Percentiles rank a stretch among this genome's conserved stretches.
Conservation (phyloP, 768 basidiomycete species). For the Sarcomyxa edulis region DNA sequence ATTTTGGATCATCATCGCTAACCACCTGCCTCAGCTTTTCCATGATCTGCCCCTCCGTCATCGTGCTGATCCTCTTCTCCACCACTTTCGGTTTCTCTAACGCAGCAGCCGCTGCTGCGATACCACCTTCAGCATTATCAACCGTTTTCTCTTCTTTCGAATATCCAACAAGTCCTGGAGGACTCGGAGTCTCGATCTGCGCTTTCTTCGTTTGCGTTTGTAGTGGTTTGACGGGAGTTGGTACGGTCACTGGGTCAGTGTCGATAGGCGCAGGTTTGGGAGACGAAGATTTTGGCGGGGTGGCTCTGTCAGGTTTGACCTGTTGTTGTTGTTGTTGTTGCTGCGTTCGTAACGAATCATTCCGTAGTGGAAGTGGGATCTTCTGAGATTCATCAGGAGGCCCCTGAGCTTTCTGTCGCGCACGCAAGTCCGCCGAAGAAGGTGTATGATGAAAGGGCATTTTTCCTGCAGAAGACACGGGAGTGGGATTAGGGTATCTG, state of each 20-base stretch:
- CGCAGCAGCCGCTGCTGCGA: slow-evolving; percentile 66
- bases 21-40: slow-evolving; percentile 92
- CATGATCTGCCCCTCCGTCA: slow-evolving; percentile 99
- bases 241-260: slow-evolving; percentile 38
- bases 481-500: slow-evolving; percentile 47
- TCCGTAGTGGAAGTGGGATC: too few species aligned
- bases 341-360: too few species aligned
- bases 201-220: slow-evolving; percentile 69
- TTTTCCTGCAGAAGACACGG: slow-evolving; percentile 40
- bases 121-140: too few species aligned
- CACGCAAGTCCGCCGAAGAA: slow-evolving; percentile 59
- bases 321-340: too few species aligned
- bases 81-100: slow-evolving; percentile 75
- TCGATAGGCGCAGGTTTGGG: too few species aligned
- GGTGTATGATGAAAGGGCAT: too few species aligned
- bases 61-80: slow-evolving; percentile 90
- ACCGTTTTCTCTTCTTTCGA: slow-evolving; percentile 39
- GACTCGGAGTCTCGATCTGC: too few species aligned
- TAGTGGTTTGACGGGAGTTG: slow-evolving; percentile 68
- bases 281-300: slow-evolving; percentile 39
- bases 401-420: slow-evolving; percentile 56
- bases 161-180: too few species aligned
- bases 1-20: slow-evolving; percentile 79
- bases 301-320: slow-evolving; percentile 30
- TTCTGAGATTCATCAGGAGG: too few species aligned